phyloP scores from a whole-genome alignment of 1,139 yeast species.

The Saccharomyces hybrid region DNA sequence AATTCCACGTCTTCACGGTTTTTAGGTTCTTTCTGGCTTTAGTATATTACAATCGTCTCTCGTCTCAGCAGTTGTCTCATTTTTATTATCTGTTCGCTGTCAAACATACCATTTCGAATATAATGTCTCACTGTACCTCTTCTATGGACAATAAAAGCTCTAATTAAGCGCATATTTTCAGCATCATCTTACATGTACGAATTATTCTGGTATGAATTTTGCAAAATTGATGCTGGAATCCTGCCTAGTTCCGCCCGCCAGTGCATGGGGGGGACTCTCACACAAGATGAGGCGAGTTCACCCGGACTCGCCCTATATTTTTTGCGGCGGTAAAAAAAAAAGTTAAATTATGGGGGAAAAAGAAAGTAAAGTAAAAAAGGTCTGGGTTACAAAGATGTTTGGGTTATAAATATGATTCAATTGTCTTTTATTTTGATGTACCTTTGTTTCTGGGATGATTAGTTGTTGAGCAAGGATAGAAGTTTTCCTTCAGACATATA shows the following conservation, averaged over 20 bases:
- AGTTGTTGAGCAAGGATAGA: background rate
- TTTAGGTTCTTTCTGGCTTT: background rate
- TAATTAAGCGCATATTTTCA: background rate
- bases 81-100: background rate
- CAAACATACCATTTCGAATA: conserved; percentile 1
- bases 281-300: background rate
- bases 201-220: background rate
- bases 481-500: background rate
- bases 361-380: background rate
- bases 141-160: background rate
- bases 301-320: background rate
- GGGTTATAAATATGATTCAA: background rate
- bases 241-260: background rate
- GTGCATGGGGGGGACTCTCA: background rate
- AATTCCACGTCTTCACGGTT: background rate
- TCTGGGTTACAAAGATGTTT: background rate
- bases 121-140: background rate
- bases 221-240: background rate
- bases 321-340: background rate
- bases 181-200: background rate
- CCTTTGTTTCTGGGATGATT: background rate
- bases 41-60: background rate
- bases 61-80: background rate
- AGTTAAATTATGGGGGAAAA: background rate
- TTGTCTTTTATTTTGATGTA: background rate